A percentile compares a stretch with the other conserved stretches of the same genome.
These are phyloP conservation scores for Neocallimastix lanati DNA, from an alignment of 192 early-diverging fungal species.

Conservation along the genomic window DNA sequence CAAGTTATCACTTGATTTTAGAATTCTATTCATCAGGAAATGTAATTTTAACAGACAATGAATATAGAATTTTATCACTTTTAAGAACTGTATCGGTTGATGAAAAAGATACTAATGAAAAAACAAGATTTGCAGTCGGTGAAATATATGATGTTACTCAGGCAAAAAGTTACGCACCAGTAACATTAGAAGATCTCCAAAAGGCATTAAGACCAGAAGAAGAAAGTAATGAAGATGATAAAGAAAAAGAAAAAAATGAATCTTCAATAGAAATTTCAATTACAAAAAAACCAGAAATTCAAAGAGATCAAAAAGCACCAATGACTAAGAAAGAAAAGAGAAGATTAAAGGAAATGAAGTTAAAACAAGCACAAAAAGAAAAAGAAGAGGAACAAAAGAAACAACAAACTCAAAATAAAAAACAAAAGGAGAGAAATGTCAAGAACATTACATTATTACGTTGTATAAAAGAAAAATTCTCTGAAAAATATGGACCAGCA, in stretches of 20 bases:
- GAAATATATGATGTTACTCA: slow-evolving; percentile 51
- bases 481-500: slow-evolving; percentile 56
- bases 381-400: slow-evolving; percentile 9
- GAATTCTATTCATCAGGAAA: slow-evolving; percentile 59
- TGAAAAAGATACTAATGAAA: slow-evolving; percentile 10
- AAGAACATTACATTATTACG: not conserved
- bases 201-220: slow-evolving; percentile 13
- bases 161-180: slow-evolving; percentile 31
- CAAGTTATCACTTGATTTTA: slow-evolving; percentile 21
- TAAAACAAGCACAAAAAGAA: slow-evolving; percentile 9
- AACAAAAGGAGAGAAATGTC: not conserved
- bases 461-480: slow-evolving; percentile 4
- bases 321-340: not conserved
- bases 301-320: not conserved
- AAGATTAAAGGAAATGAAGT: slow-evolving; percentile 8
- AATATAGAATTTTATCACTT: slow-evolving; percentile 65
- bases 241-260: not conserved
- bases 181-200: slow-evolving; percentile 27
- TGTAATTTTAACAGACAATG: slow-evolving; percentile 80
- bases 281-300: not conserved
- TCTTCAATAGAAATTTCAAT: not conserved
- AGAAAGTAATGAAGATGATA: not conserved
- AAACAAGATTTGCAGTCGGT: slow-evolving; percentile 55
- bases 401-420: not conserved
- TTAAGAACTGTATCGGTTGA: slow-evolving; percentile 50